Percentiles rank a stretch among this genome's conserved stretches.
Conservation (phyloP, 2,329 filamentous ascomycete species). For the Tothia fuscella region DNA sequence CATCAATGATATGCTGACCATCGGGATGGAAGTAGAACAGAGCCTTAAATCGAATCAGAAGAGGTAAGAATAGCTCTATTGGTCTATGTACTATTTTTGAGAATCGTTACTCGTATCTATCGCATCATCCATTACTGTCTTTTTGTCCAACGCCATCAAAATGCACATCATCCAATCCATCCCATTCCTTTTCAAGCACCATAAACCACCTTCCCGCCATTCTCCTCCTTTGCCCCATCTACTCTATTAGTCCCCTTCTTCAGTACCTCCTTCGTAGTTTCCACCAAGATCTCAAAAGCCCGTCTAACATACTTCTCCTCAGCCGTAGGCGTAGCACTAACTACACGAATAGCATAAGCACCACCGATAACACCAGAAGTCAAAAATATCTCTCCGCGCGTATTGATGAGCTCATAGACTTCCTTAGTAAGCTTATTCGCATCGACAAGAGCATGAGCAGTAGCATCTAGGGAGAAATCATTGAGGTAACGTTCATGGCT, state of each 20-base stretch:
- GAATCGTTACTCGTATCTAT: too few relatives aligned
- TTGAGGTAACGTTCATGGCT: slow-evolving; percentile 22
- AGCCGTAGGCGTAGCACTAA: slow-evolving; percentile 57
- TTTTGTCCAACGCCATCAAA: too few relatives aligned
- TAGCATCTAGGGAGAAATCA: slow-evolving; percentile 23
- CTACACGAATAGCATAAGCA: slow-evolving; percentile 67
- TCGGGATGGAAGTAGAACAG: too few relatives aligned
- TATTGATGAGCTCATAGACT: slow-evolving; percentile 65
- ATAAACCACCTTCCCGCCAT: background rate
- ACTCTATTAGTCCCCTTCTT: too few relatives aligned
- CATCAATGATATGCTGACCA: too few relatives aligned
- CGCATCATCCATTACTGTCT: too few relatives aligned
- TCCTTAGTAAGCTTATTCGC: slow-evolving; percentile 58
- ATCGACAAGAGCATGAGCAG: slow-evolving; percentile 35
- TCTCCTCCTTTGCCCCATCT: slow-evolving; percentile 3
- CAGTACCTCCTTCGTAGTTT: slow-evolving; percentile 46
- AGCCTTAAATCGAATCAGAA: too few relatives aligned
- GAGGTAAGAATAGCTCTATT: too few relatives aligned
- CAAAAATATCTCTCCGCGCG: slow-evolving; percentile 65
- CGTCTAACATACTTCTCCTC: slow-evolving; percentile 61
- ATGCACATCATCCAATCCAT: too few relatives aligned
- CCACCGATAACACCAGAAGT: slow-evolving; percentile 65
- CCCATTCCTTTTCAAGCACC: too few relatives aligned
- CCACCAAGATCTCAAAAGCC: slow-evolving; percentile 63
- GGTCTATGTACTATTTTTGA: too few relatives aligned